phyloP scores from a whole-genome alignment of 192 early-diverging fungal species.

The Podila verticillata region DNA sequence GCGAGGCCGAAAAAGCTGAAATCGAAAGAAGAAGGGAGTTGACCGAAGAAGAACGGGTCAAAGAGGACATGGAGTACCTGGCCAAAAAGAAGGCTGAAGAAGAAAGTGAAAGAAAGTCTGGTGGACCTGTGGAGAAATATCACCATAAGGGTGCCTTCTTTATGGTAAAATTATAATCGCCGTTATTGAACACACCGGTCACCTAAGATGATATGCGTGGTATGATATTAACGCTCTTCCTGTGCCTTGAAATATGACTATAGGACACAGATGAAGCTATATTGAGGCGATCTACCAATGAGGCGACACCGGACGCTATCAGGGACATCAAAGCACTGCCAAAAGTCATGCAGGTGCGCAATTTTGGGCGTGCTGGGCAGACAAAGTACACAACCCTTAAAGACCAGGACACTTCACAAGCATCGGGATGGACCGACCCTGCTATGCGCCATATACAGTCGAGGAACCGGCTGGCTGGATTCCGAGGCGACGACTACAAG shows the following conservation, averaged over 20 bases:
- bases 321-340: slow-evolving; percentile 74
- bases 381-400: slow-evolving; percentile 91
- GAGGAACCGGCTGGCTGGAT: slow-evolving; percentile 24
- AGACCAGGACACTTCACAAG: slow-evolving; percentile 81
- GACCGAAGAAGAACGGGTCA: slow-evolving; percentile 83
- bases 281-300: slow-evolving; percentile 71
- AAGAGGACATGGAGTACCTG: slow-evolving; percentile 71
- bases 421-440: slow-evolving; percentile 43
- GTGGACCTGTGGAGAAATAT: slow-evolving; percentile 74
- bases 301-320: slow-evolving; percentile 71
- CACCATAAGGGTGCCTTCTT: slow-evolving; percentile 93
- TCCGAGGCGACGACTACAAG: slow-evolving; percentile 30
- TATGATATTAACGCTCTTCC: background rate
- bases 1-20: slow-evolving; percentile 80
- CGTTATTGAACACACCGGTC: too few relatives aligned
- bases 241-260: slow-evolving; percentile 8
- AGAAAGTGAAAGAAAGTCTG: slow-evolving; percentile 69
- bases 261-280: slow-evolving; percentile 64
- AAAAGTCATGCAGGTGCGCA: slow-evolving; percentile 90
- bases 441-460: slow-evolving; percentile 19
- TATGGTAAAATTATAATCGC: slow-evolving; percentile 48
- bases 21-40: slow-evolving; percentile 81
- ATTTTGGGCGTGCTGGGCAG: slow-evolving; percentile 85
- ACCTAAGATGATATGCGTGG: background rate
- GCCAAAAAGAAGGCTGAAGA: slow-evolving; percentile 57